A percentile compares a stretch with the other conserved stretches of the same genome.
Conservation (phyloP, 148 eudicot species). For the Silene conica region DNA sequence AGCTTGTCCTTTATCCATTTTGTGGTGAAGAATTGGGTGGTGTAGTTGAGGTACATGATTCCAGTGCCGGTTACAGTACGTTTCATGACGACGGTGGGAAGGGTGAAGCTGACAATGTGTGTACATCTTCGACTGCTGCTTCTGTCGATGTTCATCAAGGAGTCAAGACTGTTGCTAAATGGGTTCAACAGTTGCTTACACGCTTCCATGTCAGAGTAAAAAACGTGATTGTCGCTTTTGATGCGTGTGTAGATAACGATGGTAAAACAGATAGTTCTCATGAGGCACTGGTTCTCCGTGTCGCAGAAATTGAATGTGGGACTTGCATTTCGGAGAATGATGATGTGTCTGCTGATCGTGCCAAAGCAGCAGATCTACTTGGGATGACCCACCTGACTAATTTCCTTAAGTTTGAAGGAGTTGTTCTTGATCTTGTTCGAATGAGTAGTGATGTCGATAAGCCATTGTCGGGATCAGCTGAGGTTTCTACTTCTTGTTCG, state of each 20-base stretch:
- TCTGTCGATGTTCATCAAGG: constrained; percentile 80
- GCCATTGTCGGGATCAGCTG: constrained; percentile 24
- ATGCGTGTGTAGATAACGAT: constrained; percentile 38
- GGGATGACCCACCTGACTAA: constrained; percentile 61
- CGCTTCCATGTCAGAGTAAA: constrained; percentile 72
- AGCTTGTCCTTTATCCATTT: constrained; percentile 60
- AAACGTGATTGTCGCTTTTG: constrained; percentile 74
- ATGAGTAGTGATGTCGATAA: constrained; percentile 39
- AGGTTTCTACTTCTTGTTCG: constrained; percentile 29
- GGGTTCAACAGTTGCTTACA: constrained; percentile 85
- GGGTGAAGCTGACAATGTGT: constrained; percentile 29
- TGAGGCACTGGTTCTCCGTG: constrained; percentile 68
- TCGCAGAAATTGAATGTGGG: constrained; percentile 74
- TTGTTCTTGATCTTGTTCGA: constrained; percentile 66
- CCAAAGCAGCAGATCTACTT: constrained; percentile 37
- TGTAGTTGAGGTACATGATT: constrained; percentile 31
- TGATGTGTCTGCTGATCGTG: constrained; percentile 20
- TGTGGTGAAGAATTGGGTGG: constrained; percentile 14
- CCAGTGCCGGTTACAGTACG: constrained; percentile 18
- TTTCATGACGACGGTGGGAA: constrained; percentile 25
- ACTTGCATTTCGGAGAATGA: constrained; percentile 58
- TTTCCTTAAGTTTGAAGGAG: constrained; percentile 75
- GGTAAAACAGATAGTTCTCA: constrained; percentile 22
- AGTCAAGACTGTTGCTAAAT: constrained; percentile 83
- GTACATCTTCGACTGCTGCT: constrained; percentile 15